These are phyloP conservation scores for Linum lewisii DNA, from an alignment of 345 rosid species.

Conservation along the genomic window DNA sequence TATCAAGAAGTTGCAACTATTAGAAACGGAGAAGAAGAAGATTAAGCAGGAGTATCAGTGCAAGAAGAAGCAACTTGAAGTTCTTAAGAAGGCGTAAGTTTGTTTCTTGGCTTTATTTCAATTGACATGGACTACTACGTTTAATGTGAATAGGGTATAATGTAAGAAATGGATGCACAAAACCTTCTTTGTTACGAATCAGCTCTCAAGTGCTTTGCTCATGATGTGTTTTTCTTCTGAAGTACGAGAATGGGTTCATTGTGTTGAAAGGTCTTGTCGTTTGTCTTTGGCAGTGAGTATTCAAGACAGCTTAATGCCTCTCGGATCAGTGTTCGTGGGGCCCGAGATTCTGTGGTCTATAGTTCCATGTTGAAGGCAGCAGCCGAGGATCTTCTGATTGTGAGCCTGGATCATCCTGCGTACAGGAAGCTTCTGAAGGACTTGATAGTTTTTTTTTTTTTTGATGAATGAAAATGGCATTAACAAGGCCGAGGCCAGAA, in stretches of 20 bases:
- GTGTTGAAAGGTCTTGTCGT: background rate
- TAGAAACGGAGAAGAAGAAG: conserved; percentile 99
- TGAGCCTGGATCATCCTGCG: no score
- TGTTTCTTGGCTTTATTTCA: background rate
- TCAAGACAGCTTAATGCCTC: conserved; percentile 98
- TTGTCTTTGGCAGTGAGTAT: conserved; percentile 59
- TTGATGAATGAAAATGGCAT: no score
- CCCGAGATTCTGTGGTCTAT: conserved; percentile 89
- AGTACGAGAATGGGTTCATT: conserved; percentile 4
- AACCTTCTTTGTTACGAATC: no score
- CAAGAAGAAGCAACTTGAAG: conserved; percentile 97
- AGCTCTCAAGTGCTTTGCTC: no score
- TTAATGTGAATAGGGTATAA: background rate
- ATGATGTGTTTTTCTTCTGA: no score
- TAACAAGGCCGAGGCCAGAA: no score
- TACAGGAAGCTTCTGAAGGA: no score
- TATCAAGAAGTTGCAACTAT: conserved; percentile 86
- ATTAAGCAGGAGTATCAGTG: conserved; percentile 92
- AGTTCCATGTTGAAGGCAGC: conserved; percentile 80
- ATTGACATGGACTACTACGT: no score
- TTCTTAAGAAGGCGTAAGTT: conserved; percentile 75
- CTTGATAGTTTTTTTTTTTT: conserved; percentile 83
- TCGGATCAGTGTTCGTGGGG: conserved; percentile 88
- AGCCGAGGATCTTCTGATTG: conserved; percentile 62
- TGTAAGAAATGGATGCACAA: background rate